Evolutionary conservation across 1,139 yeast genomes (phyloP).

Genomic region (Kodamaea arcana): DNA sequence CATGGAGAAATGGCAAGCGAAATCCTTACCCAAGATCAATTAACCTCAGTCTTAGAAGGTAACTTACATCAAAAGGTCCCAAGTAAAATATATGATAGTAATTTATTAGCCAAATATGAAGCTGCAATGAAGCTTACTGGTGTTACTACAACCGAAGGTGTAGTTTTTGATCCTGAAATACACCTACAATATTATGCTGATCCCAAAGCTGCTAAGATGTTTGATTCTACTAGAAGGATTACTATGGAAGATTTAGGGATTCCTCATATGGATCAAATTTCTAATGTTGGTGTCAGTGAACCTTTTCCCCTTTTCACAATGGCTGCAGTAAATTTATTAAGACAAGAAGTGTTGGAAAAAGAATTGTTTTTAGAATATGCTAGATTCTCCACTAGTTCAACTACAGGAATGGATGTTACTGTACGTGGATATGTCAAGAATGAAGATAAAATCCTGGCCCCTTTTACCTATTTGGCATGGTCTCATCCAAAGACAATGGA

Average conservation of each 20-base stretch:
- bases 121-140: conserved; percentile 9
- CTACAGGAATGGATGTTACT: conserved; percentile 43
- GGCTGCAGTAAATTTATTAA: conserved; percentile 54
- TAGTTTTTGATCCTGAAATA: conserved; percentile 38
- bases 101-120: conserved; percentile 11
- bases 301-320: conserved; percentile 57
- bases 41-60: conserved; percentile 15
- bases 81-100: conserved; percentile 13
- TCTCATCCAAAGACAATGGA: conserved; percentile 51
- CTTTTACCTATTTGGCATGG: conserved; percentile 53
- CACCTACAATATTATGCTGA: conserved; percentile 39
- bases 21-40: conserved; percentile 4
- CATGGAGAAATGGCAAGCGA: conserved; percentile 6
- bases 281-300: conserved; percentile 49
- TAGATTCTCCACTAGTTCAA: conserved; percentile 33
- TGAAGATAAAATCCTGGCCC: conserved; percentile 24
- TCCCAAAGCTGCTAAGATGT: conserved; percentile 22
- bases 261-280: conserved; percentile 34
- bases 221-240: conserved; percentile 35
- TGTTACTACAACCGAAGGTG: conserved; percentile 5
- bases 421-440: conserved; percentile 47
- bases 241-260: conserved; percentile 48
- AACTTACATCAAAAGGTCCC: conserved; percentile 19
- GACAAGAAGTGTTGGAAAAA: conserved; percentile 43
- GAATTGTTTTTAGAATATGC: conserved; percentile 44